phyloP scores from a whole-genome alignment of 1,284 basidiomycete genomes.

The Athelia psychrophila region DNA sequence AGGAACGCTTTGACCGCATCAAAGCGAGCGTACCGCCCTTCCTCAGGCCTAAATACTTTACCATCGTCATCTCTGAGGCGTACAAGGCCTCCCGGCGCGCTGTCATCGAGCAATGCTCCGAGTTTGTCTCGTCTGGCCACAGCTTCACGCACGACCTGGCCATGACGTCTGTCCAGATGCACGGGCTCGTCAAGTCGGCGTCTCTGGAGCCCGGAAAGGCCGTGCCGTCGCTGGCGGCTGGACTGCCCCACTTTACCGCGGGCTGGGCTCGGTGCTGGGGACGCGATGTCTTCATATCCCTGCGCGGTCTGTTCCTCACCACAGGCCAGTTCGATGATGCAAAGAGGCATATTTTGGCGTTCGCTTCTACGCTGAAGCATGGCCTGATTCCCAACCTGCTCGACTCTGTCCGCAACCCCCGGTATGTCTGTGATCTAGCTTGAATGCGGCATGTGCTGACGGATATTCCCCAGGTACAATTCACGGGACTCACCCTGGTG shows the following conservation, averaged over 20 bases:
- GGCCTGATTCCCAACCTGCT: slow-evolving; percentile 92
- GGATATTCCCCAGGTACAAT: slow-evolving; percentile 63
- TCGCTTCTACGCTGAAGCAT: slow-evolving; percentile 84
- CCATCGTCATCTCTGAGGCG: slow-evolving; percentile 83
- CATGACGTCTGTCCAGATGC: slow-evolving; percentile 87
- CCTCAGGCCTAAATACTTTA: slow-evolving; percentile 92
- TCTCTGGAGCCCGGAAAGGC: slow-evolving; percentile 72
- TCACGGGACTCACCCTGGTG: slow-evolving; percentile 95
- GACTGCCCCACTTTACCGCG: slow-evolving; percentile 87
- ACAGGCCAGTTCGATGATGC: slow-evolving; percentile 89
- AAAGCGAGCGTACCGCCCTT: slow-evolving; percentile 75
- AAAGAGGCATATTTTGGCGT: slow-evolving; percentile 84
- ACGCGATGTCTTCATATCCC: slow-evolving; percentile 93
- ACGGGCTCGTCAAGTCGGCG: slow-evolving; percentile 85
- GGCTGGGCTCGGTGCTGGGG: slow-evolving; percentile 97
- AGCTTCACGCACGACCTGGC: slow-evolving; percentile 90
- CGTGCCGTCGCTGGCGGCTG: slow-evolving; percentile 88
- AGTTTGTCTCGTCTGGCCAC: slow-evolving; percentile 81
- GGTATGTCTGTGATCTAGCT: slow-evolving; percentile 40
- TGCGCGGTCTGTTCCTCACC: slow-evolving; percentile 88
- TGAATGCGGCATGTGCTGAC: slow-evolving; percentile 1
- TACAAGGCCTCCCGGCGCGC: slow-evolving; percentile 85
- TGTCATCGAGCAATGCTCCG: slow-evolving; percentile 83
- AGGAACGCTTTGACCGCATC: slow-evolving; percentile 79
- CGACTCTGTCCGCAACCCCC: slow-evolving; percentile 81